Conservation (phyloP, 2,329 filamentous ascomycete species). For the Fusarium sp. region DNA sequence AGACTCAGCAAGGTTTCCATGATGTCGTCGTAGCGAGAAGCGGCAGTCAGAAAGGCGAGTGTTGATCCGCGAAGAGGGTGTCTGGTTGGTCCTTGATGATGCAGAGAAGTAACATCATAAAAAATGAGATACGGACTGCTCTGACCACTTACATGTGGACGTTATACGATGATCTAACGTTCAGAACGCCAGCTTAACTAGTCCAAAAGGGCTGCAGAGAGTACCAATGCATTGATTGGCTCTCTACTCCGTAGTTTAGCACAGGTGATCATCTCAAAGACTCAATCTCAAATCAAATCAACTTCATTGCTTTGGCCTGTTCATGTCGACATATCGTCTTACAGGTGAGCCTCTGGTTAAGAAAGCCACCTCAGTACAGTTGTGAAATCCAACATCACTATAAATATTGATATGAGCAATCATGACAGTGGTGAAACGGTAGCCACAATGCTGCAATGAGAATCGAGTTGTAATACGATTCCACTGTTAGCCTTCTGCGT, state of each 20-base stretch:
- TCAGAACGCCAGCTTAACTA: neutral
- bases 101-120: conserved; percentile 2
- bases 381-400: neutral
- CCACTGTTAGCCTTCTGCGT: conserved; percentile 15
- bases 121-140: conserved; percentile 2
- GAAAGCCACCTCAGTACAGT: neutral
- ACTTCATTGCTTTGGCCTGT: neutral
- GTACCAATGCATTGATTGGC: conserved; percentile 16
- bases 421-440: conserved; percentile 28
- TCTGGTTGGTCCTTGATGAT: conserved; percentile 18
- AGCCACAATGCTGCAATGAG: conserved; percentile 20
- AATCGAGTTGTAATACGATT: conserved; percentile 9
- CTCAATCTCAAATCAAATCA: neutral
- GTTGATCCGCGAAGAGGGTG: neutral
- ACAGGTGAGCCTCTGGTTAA: neutral
- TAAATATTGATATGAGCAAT: conserved; percentile 2
- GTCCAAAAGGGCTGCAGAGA: neutral
- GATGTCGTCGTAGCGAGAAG: neutral
- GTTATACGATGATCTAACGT: neutral
- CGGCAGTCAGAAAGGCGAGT: neutral
- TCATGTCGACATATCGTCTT: neutral
- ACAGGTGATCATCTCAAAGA: neutral
- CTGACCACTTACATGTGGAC: conserved; percentile 3
- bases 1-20: neutral
- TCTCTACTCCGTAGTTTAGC: neutral